Percentiles rank a stretch among this genome's conserved stretches.
Conservation (phyloP, 352 stramenopile genomes). For the Globisporangium carolinianum region DNA sequence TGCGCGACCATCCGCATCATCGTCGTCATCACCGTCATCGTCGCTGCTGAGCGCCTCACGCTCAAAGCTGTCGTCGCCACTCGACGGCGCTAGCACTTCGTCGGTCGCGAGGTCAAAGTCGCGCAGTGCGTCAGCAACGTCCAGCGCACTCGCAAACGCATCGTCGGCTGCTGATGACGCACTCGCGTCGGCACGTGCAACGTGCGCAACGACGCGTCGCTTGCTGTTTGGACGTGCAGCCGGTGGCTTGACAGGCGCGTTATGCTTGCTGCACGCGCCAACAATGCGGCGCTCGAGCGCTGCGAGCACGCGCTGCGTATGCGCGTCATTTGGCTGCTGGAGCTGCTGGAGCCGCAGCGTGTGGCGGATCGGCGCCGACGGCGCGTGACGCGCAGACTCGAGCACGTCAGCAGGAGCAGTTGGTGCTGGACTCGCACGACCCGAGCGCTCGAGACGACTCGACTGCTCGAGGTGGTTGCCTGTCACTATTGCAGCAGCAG, state of each 20-base stretch:
- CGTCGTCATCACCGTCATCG: slow-evolving; percentile 9
- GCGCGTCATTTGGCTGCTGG: slow-evolving; percentile 29
- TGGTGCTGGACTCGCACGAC: too few species aligned
- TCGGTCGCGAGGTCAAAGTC: slow-evolving; percentile 9
- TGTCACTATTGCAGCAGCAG: neutral
- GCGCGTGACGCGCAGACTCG: too few species aligned
- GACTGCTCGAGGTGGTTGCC: too few species aligned
- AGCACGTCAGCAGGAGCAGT: too few species aligned
- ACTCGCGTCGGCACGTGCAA: neutral
- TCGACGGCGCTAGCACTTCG: slow-evolving; percentile 18
- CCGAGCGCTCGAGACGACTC: too few species aligned
- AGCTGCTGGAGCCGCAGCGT: slow-evolving; percentile 59
- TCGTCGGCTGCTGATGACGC: neutral
- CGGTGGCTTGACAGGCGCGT: neutral
- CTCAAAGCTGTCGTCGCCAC: slow-evolving; percentile 55
- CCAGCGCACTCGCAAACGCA: too few species aligned
- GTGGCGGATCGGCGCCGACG: slow-evolving; percentile 14
- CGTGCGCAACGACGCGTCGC: neutral
- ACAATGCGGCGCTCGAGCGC: slow-evolving; percentile 66
- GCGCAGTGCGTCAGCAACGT: neutral
- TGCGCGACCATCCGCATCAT: slow-evolving; percentile 3
- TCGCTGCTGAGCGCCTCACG: slow-evolving; percentile 51
- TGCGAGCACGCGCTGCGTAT: slow-evolving; percentile 45
- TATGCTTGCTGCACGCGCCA: slow-evolving; percentile 19
- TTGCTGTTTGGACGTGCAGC: slow-evolving; percentile 4